A percentile compares a stretch with the other conserved stretches of the same genome.
Evolutionary conservation across 1,284 basidiomycete species (phyloP).

Genomic region (Cutaneotrichosporon daszewskae): DNA sequence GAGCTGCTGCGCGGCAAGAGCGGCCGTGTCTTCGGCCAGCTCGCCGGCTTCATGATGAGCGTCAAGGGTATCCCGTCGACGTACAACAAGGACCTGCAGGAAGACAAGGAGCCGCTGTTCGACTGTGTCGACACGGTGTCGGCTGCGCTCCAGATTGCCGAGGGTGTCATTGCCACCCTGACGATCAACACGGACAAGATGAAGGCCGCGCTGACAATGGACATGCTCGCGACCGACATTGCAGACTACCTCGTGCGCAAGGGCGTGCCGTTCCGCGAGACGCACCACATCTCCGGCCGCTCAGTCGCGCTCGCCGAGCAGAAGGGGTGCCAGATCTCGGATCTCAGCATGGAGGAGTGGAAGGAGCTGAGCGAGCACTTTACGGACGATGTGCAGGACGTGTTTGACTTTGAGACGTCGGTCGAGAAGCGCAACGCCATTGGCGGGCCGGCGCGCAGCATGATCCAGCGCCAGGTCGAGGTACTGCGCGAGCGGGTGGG

Average conservation of each 20-base stretch:
- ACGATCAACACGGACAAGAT: constrained; percentile 87
- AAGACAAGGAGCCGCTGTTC: constrained; percentile 96
- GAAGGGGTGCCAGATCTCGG: constrained; percentile 70
- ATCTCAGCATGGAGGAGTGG: constrained; percentile 74
- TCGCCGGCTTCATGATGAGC: constrained; percentile 98
- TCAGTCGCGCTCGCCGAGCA: constrained; percentile 91
- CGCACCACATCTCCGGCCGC: constrained; percentile 94
- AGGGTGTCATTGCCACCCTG: constrained; percentile 88
- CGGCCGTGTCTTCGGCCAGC: constrained; percentile 89
- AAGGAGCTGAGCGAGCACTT: constrained; percentile 71
- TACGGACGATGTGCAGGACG: constrained; percentile 66
- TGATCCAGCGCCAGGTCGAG: constrained; percentile 77
- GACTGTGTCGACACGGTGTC: constrained; percentile 86
- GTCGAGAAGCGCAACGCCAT: constrained; percentile 92
- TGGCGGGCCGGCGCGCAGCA: constrained; percentile 79
- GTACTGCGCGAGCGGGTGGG: constrained; percentile 58
- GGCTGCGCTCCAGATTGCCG: constrained; percentile 86
- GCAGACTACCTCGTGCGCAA: constrained; percentile 98
- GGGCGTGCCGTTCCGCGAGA: constrained; percentile 97
- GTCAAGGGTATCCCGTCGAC: constrained; percentile 95
- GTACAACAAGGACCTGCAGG: constrained; percentile 98
- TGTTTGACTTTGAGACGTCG: constrained; percentile 89
- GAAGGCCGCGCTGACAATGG: constrained; percentile 84
- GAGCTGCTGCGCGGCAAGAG: constrained; percentile 93
- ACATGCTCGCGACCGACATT: constrained; percentile 93